Base-by-base conservation (phyloP, 495 filamentous ascomycete species). In the Penicillium dipodomyicola region DNA sequence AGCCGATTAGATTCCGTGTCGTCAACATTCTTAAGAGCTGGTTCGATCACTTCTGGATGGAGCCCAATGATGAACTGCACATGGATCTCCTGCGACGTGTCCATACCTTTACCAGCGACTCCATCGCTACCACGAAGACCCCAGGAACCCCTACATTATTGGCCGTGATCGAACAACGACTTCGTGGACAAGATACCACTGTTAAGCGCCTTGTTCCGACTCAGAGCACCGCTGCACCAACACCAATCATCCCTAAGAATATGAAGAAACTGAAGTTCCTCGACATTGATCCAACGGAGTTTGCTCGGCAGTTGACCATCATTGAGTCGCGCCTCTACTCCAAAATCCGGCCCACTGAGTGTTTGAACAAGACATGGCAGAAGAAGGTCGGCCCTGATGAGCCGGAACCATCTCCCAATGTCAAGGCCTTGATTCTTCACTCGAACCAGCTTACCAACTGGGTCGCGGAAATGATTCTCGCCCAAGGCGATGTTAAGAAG, bases 211-310 rank as follows among this genome's bases (percentile, higher is more conserved):
- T 98, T 59, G 87, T 97, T 39, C 87, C 89, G 33, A 97, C 92
- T 7, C 80, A 93, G 61, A 90, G 82, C 66, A 83, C 81, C 53
- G 83, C 89, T 29, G 83, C 88, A 1, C 94, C 94, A 9, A 76
- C 87, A 44, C 91, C 94, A 11, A 97, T 97, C 62, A 84, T 97
- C 66, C 94, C 94, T 0, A 97, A 96, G 83, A 96, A 96, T 71
- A 96, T 97, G 91, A 97, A 94, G 85, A 97, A 96, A 70, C 84
- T 98, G 59, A 98, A 97, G 72, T 97, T 98, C 75, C 80, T 97
- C 49, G 95, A 98, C 67, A 97, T 98, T 55, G 94, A 98, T 66
- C 86, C 90, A 12, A 89, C 87, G 2, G 94, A 98, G 71, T 97
- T 98, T 74, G 94, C 93, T 22, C 85, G 94, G 32, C 94, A 98